phyloP scores from a whole-genome alignment of 768 basidiomycete genomes.

The Lactarius vividus region DNA sequence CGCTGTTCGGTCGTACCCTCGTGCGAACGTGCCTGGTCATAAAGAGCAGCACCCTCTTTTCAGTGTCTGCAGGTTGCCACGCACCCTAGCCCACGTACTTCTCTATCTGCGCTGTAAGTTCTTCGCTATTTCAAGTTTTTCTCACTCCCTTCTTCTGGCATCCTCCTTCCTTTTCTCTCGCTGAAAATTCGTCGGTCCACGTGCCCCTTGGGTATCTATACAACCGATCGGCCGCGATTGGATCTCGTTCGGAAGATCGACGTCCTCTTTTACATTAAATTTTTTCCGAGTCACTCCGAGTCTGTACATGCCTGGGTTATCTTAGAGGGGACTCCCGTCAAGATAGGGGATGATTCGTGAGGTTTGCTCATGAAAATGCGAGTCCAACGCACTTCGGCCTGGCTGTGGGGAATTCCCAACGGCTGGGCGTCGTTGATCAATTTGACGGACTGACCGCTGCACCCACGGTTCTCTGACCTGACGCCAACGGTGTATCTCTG shows the following conservation, averaged over 20 bases:
- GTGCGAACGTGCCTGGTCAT: conserved; percentile 17
- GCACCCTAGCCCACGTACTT: not conserved
- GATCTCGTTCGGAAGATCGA: conserved; percentile 17
- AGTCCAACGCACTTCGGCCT: not conserved
- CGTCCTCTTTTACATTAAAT: not conserved
- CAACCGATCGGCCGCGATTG: not conserved
- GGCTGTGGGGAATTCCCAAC: not conserved
- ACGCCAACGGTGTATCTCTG: not conserved
- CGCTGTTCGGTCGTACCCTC: not conserved
- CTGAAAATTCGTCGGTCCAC: not conserved
- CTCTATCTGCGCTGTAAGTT: conserved; percentile 4
- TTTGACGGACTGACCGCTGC: conserved; percentile 2
- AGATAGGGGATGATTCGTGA: not conserved
- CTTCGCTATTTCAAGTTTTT: conserved; percentile 1
- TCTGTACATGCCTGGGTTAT: not conserved
- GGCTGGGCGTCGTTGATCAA: conserved; percentile 19
- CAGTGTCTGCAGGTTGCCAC: conserved; percentile 1
- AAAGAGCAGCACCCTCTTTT: conserved; percentile 14
- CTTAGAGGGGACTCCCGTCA: not conserved
- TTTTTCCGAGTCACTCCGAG: not conserved
- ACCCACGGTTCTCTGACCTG: conserved; percentile 10
- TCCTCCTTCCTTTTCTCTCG: conserved; percentile 2
- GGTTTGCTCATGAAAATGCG: not conserved
- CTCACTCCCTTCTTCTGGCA: not conserved
- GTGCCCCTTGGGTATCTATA: not conserved